These are phyloP conservation scores for Yamadazyma takamatsuzukensis DNA, from an alignment of 805 yeast species.

Conservation along the genomic window DNA sequence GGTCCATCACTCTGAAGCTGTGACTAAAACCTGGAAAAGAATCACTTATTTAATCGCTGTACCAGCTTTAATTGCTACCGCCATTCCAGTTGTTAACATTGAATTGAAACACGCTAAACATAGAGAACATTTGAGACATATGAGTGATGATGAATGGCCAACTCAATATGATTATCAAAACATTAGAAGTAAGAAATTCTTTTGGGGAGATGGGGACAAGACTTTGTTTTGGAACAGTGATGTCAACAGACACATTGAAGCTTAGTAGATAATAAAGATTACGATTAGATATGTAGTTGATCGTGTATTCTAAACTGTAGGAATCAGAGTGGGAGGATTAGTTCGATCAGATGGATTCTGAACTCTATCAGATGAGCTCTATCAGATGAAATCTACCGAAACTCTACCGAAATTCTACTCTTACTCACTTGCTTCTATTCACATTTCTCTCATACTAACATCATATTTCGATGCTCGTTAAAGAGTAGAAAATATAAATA, in stretches of 20 bases:
- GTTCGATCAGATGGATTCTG: too few relatives aligned
- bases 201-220: constrained; percentile 99
- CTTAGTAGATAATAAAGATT: constrained; percentile 13
- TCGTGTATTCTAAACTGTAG: too few relatives aligned
- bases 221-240: constrained; percentile 95
- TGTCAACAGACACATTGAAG: constrained; percentile 78
- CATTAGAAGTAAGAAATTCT: constrained; percentile 80
- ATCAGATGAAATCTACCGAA: too few relatives aligned
- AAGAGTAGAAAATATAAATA: constrained; percentile 77
- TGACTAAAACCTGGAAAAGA: constrained; percentile 82
- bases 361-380: too few relatives aligned
- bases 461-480: constrained; percentile 21
- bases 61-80: constrained; percentile 75
- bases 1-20: constrained; percentile 73
- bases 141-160: constrained; percentile 92
- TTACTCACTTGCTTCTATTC: not conserved
- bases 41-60: constrained; percentile 74
- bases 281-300: constrained; percentile 1
- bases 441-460: not conserved
- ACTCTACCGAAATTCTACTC: too few relatives aligned
- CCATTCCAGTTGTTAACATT: constrained; percentile 74
- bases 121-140: constrained; percentile 68
- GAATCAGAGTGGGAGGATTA: too few relatives aligned
- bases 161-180: constrained; percentile 86
- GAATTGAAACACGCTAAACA: constrained; percentile 91